Base-by-base conservation (phyloP, 306 rosid species). In the Fagus sylvatica region DNA sequence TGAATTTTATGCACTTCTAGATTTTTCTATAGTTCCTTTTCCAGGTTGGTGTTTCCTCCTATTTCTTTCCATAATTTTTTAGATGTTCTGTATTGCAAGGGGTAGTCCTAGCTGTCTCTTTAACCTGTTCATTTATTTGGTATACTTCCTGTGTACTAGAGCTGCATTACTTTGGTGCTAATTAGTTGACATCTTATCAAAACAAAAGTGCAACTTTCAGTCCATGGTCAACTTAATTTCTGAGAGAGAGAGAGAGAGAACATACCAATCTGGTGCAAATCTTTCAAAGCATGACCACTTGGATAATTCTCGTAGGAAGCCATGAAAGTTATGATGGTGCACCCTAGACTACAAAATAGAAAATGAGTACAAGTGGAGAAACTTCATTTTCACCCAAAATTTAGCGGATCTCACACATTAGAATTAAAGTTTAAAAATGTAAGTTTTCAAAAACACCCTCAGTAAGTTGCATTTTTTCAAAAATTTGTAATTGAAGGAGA, bases 241-340 rank as follows among this genome's bases (percentile, higher is more conserved):
- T 43, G 3, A 16, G 75, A 22, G 32, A 69, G 36, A 72, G 65
- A 16, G 54, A 70, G 61, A 53, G 48, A 74, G 49, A 48, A 74
- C 91, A 76, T 78, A 94, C 97, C 89, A 74, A 57, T 81, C 37
- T 34, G 73, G 76, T 94, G 98, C 90, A 94, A 81, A 72, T 81
- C 81, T 85, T 87, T 85, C 83, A 94, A 83, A 74, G 97, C 95
- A 80, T 94, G 85, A 30, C 98, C 97, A 70, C 98, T 92, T 33
- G 98, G 93, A 77, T 94, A 94, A 82, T 94, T 94, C 87, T 93
- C 83, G 79, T 83, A 88, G 69, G 98, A 94, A 4, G 98, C 98
- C 84, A 85, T 83, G 93, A 94, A 89, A 81, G 91, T 85, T 74
- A 87, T 83, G 74, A 86, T 40, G 33, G 97, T 82, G 85, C 88